These are phyloP conservation scores for Achaetomiella virescens DNA, from an alignment of 495 filamentous ascomycete species.

Conservation along the genomic window DNA sequence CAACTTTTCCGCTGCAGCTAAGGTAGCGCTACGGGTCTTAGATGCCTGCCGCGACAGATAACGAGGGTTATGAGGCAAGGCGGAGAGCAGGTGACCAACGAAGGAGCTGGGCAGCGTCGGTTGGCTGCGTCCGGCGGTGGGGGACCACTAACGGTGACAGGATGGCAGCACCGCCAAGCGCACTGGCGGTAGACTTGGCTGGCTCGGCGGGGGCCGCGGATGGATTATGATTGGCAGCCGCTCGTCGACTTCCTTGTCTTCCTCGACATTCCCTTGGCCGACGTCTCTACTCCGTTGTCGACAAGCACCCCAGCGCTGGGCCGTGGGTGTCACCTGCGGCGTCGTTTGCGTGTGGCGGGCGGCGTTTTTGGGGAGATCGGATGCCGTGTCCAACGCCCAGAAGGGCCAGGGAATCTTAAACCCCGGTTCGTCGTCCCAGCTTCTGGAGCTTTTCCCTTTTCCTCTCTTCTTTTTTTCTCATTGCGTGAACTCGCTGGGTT, in stretches of 20 bases:
- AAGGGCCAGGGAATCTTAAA: neutral
- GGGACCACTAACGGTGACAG: neutral
- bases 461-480: neutral
- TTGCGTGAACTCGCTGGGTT: slow-evolving; percentile 10
- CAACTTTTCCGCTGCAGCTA: neutral
- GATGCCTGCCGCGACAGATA: neutral
- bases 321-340: neutral
- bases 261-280: slow-evolving; percentile 4
- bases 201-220: neutral
- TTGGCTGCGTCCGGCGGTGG: neutral
- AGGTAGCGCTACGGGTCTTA: neutral
- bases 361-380: slow-evolving; percentile 6
- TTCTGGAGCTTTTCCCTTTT: slow-evolving; percentile 8
- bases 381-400: neutral
- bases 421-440: slow-evolving; percentile 5
- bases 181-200: neutral
- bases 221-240: neutral
- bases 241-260: neutral
- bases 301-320: neutral
- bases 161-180: neutral
- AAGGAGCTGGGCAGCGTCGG: neutral
- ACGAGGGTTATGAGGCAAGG: slow-evolving; percentile 1
- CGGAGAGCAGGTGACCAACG: slow-evolving; percentile 7
- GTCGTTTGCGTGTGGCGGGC: slow-evolving; percentile 2
- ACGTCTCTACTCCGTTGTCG: neutral